Percentiles rank a stretch among this genome's conserved stretches.
These are phyloP conservation scores for Penicillium silybi DNA, from an alignment of 495 filamentous ascomycete species.

Conservation along the genomic window DNA sequence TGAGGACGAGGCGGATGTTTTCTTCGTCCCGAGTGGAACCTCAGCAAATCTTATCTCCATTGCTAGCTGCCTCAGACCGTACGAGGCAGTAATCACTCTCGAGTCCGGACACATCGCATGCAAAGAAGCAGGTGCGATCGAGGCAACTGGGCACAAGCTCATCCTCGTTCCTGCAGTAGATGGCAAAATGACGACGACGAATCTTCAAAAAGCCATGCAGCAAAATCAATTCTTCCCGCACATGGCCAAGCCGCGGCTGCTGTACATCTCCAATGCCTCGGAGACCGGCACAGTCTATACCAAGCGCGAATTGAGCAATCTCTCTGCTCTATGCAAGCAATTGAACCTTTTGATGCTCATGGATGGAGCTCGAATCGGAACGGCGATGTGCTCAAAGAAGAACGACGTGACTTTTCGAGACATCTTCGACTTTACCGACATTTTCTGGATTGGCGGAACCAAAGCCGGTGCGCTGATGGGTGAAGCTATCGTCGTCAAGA, in stretches of 20 bases:
- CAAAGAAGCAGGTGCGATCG: slow-evolving; percentile 45
- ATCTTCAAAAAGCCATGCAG: slow-evolving; percentile 31
- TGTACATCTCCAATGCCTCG: slow-evolving; percentile 44
- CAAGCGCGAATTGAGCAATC: slow-evolving; percentile 26
- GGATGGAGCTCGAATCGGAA: slow-evolving; percentile 41
- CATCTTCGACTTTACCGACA: slow-evolving; percentile 36
- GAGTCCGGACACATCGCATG: slow-evolving; percentile 40
- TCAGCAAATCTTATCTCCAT: slow-evolving; percentile 44
- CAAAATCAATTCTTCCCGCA: slow-evolving; percentile 43
- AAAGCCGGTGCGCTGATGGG: slow-evolving; percentile 42
- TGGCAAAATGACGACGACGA: slow-evolving; percentile 39
- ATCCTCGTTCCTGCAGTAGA: slow-evolving; percentile 35
- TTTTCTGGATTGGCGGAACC: slow-evolving; percentile 47
- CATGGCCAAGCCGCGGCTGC: slow-evolving; percentile 40
- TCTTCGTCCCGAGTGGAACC: slow-evolving; percentile 44
- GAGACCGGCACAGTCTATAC: slow-evolving; percentile 42
- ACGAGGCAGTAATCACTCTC: slow-evolving; percentile 41
- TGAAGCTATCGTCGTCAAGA: slow-evolving; percentile 41
- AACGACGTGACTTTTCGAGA: slow-evolving; percentile 35
- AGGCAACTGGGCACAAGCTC: slow-evolving; percentile 44
- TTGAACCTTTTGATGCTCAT: slow-evolving; percentile 35
- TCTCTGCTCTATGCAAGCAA: slow-evolving; percentile 33
- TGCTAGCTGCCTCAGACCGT: slow-evolving; percentile 40
- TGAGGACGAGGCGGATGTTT: slow-evolving; percentile 38
- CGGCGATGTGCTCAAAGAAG: slow-evolving; percentile 30